phyloP scores from a whole-genome alignment of 1,284 basidiomycete genomes.

The Malassezia vespertilionis region DNA sequence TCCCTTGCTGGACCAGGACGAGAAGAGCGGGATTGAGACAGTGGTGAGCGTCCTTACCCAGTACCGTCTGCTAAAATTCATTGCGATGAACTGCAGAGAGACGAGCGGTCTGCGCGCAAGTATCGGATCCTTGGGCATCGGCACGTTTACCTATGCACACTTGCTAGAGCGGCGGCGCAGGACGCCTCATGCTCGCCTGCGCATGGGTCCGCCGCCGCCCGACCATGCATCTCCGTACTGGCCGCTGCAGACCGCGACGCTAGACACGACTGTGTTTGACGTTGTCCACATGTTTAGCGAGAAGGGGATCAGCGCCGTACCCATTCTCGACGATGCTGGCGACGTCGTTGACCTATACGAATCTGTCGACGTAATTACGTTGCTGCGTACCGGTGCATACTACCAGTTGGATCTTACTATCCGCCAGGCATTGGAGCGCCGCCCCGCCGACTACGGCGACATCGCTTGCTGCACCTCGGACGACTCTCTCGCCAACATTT shows the following conservation, averaged over 20 bases:
- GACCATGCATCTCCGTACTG: constrained; percentile 55
- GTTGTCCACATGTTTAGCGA: constrained; percentile 98
- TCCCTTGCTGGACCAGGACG: constrained; percentile 83
- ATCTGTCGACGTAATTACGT: constrained; percentile 84
- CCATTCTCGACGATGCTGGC: constrained; percentile 84
- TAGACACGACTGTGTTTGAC: constrained; percentile 87
- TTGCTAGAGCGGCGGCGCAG: constrained; percentile 4
- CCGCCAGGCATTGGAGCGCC: constrained; percentile 76
- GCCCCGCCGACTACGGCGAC: constrained; percentile 79
- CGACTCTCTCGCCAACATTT: constrained; percentile 82
- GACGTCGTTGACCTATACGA: constrained; percentile 95
- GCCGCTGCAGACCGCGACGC: constrained; percentile 82
- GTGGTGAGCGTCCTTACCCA: constrained; percentile 94
- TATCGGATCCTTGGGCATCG: constrained; percentile 77
- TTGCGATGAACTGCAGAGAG: constrained; percentile 67
- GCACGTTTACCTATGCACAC: constrained; percentile 63
- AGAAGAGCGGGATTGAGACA: constrained; percentile 86
- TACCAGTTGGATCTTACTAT: constrained; percentile 91
- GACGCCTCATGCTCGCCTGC: constrained; percentile 4
- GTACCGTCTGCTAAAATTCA: constrained; percentile 94
- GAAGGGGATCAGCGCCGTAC: constrained; percentile 87
- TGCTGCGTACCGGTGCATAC: constrained; percentile 82
- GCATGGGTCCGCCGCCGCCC: constrained; percentile 4
- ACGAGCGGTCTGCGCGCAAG: constrained; percentile 54
- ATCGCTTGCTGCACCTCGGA: constrained; percentile 89